Base-by-base conservation (phyloP, 257 asterid species). In the Forsythia suspensa region DNA sequence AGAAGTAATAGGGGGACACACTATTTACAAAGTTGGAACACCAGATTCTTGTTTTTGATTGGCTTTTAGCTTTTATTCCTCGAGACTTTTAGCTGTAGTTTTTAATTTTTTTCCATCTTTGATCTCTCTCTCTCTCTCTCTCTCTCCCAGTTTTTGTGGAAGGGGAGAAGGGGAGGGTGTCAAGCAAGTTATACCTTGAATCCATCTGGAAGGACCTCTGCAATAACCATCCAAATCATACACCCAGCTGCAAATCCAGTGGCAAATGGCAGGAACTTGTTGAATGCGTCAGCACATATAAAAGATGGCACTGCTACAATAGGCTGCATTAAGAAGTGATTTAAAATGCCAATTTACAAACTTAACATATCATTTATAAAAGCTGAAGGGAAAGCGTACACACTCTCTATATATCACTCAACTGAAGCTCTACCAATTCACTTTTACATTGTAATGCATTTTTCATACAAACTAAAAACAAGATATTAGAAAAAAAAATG, bases 201-300 rank as follows among this genome's bases (percentile, higher is more conserved):
- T 76, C 91, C 98, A 79, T 95, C 99, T 2, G 98, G 99, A 75
- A 95, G 96, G 70, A 95, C 97, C 92, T 95, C 99, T 2, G 97
- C 97, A 80, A 93, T 84, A 80, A 93, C 98, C 95, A 95, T 93
- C 99, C 98, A 95, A 82, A 95, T 92, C 99, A 95, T 95, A 84
- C 98, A 95, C 79, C 99, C 99, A 74, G 99, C 99, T 69, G 99
- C 99, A 81, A 95, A 95, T 67, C 98, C 99, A 65, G 99, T 95
- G 34, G 98, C 98, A 84, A 95, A 95, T 24, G 99, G 98, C 82
- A 95, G 81, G 85, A 95, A 92, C 82, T 95, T 95, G 92, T 91
- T 88, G 86, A 95, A 95, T 57, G 98, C 96, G 72, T 95, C 99
- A 36, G 99, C 98, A 85, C 93, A 95, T 16, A 95, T 84, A 81